Percentiles rank a stretch among this genome's conserved stretches.
Conservation (phyloP, 257 asterid genomes). For the Nicotiana tomentosiformis region DNA sequence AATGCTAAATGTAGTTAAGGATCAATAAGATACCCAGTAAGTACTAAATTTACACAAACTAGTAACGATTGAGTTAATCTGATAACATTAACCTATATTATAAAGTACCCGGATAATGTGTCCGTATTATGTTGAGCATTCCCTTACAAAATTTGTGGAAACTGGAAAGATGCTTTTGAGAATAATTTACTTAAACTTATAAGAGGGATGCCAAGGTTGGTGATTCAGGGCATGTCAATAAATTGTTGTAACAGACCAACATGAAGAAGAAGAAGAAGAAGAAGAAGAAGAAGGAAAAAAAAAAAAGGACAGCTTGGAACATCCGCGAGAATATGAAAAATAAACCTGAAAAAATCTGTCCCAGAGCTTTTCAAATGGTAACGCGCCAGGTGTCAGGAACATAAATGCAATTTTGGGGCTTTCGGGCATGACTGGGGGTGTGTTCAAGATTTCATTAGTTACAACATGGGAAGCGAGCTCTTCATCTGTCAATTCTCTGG, state of each 20-base stretch:
- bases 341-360: slow-evolving; percentile 91
- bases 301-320: not conserved
- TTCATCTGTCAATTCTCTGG: slow-evolving; percentile 75
- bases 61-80: not conserved
- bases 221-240: not conserved
- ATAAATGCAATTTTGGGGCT: slow-evolving; percentile 87
- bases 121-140: not conserved
- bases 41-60: not conserved
- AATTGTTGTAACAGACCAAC: not conserved
- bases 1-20: not conserved
- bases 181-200: not conserved
- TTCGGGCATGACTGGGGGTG: slow-evolving; percentile 38
- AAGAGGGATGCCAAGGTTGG: not conserved
- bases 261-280: not conserved
- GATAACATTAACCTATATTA: not conserved
- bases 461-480: slow-evolving; percentile 90
- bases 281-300: too few relatives aligned
- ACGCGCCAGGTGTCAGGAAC: slow-evolving; percentile 90
- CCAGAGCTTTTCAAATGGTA: slow-evolving; percentile 98
- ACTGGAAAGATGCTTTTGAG: not conserved
- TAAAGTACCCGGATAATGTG: not conserved
- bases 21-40: not conserved
- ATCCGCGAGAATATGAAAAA: not conserved
- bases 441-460: slow-evolving; percentile 67
- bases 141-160: not conserved